phyloP scores from a whole-genome alignment of 2,329 filamentous ascomycete genomes.

The Berkeleyomyces rouxiae region DNA sequence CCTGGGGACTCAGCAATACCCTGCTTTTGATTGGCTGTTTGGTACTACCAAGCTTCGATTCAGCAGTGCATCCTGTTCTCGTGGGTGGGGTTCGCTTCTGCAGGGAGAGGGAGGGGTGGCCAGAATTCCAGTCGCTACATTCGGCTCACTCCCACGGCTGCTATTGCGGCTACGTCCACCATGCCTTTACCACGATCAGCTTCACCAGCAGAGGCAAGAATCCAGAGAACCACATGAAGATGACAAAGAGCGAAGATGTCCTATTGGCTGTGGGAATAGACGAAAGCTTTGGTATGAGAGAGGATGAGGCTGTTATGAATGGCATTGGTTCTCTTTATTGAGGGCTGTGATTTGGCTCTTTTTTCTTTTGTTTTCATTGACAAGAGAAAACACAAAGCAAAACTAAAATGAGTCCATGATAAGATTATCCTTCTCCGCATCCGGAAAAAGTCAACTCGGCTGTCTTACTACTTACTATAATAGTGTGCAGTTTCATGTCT shows the following conservation, averaged over 20 bases:
- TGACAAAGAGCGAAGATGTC: neutral
- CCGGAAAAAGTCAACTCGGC: neutral
- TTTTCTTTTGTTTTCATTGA: neutral
- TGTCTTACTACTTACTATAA: conserved; percentile 1
- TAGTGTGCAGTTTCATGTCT: conserved; percentile 1
- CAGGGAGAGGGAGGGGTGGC: neutral
- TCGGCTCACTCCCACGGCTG: neutral
- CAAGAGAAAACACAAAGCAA: neutral
- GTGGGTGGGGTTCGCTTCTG: neutral
- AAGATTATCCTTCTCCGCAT: neutral
- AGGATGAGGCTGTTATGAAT: neutral
- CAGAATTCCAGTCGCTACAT: neutral
- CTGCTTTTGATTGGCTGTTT: neutral
- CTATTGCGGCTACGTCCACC: neutral
- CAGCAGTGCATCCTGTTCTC: conserved; percentile 1
- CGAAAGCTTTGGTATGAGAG: neutral
- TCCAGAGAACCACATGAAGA: neutral
- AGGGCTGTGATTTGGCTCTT: neutral
- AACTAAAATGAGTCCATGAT: neutral
- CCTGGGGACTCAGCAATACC: conserved; percentile 1
- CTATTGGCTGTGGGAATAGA: neutral
- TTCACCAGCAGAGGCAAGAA: neutral
- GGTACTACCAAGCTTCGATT: neutral
- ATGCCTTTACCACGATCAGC: neutral
- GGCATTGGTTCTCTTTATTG: neutral